Base-by-base conservation (phyloP, 2,329 filamentous ascomycete species). In the Diaporthe batatas region DNA sequence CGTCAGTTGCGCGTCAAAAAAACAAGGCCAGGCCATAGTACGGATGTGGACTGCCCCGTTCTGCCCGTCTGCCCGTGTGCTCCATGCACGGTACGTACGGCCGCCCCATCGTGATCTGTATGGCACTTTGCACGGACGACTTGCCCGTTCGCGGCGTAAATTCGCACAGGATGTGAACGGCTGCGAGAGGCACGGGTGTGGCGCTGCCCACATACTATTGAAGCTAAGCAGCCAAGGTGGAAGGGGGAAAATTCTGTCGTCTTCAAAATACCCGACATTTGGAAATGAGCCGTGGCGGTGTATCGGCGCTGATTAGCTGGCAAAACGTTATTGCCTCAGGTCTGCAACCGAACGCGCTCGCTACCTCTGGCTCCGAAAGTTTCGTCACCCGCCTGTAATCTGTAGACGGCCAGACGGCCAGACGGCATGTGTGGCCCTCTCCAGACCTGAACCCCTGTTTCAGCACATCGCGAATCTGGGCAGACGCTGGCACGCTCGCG, bases 371-470 rank as follows among this genome's bases (percentile, higher is more conserved):
- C 42, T 42, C 47, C 53, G 32, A 62, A 53, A 71, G 49, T 39
- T 44, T 72, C 57, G 62, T 72, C 70, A 51, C 55, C 55, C 64
- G 29, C 29, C 29, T 29, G 5, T 29, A 29, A n/a, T n/a, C n/a
- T n/a, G n/a, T n/a, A n/a, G n/a, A n/a, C n/a, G n/a, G 2, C 29
- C 29, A 29, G 29, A 5, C 5, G 5, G 2, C 2, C 29, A 29
- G 29, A 39, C 34, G 53, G 53, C 53, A 69, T 49, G 29, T 25
- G 54, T 59, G 68, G 42, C 53, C 54, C 32, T 32, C 47, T 44
- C 18, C 34, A 51, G 49, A 32, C 49, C 44, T 67, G 62, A 36
- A 55, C 64, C 64, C 64, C 70, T 74, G 72, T 74, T 74, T 72
- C 72, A 74, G 57, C 49, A 70, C 49, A 32, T 57, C 34, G 57